phyloP scores from a whole-genome alignment of 148 eudicot species.

The Oxyria digyna region DNA sequence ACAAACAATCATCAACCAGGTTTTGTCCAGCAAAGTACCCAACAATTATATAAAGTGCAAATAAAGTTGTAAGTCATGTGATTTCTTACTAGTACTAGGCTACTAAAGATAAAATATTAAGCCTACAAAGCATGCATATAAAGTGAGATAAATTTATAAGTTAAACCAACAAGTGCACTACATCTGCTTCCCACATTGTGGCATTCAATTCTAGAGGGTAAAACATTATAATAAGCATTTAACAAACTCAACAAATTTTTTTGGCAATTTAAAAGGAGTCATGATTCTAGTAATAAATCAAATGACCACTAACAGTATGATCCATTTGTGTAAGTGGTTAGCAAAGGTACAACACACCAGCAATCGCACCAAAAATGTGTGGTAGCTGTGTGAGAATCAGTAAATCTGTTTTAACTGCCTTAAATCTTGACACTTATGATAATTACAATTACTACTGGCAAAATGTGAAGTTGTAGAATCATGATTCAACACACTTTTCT shows the following conservation, averaged over 20 bases:
- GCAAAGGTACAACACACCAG: not conserved
- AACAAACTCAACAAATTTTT: not conserved
- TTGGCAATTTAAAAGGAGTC: not conserved
- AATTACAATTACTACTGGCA: too few relatives aligned
- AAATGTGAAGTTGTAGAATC: too few relatives aligned
- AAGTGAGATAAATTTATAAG: not conserved
- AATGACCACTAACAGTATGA: not conserved
- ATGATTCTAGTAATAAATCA: not conserved
- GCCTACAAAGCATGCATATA: constrained; percentile 1
- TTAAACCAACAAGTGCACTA: not conserved
- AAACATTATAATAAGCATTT: not conserved
- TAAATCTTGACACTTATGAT: too few relatives aligned
- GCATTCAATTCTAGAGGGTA: not conserved
- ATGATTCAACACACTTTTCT: too few relatives aligned
- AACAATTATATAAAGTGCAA: not conserved
- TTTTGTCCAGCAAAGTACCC: not conserved
- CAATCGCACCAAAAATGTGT: not conserved
- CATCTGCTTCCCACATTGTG: not conserved
- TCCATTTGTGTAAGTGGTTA: not conserved
- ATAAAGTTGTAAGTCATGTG: not conserved
- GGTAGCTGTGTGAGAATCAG: too few relatives aligned
- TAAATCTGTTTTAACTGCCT: too few relatives aligned
- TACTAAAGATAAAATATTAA: not conserved
- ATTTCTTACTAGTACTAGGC: not conserved
- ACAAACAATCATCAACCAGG: not conserved